Base-by-base conservation (phyloP, 2,329 filamentous ascomycete genomes). In the Ophiostoma fasciatum region DNA sequence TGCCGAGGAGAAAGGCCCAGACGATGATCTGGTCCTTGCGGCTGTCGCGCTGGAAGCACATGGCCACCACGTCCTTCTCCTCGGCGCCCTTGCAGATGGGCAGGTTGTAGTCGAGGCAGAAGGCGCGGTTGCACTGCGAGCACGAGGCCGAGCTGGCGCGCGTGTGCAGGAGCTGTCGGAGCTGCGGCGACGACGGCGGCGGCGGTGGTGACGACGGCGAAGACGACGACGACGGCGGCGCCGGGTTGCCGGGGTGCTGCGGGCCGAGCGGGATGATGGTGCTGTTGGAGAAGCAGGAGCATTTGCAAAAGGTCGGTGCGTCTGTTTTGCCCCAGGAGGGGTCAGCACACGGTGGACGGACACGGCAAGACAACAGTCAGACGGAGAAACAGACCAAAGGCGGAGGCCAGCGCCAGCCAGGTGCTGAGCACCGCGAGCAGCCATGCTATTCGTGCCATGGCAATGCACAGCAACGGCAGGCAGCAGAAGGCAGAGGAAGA, bases 241-340 rank as follows among this genome's bases (percentile, higher is more conserved):
- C 41, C 39, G 7, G 44, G n/a, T 14, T 11, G 17, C 22, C 29
- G 7, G 46, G 36, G 35, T 55, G 48, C 40, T 62, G 55, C 4
- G 66, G 63, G n/a, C 63, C 68, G 9, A 77, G 63, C 12, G 68
- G 63, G 49, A 78, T 74, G 48, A 78, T 74, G 45, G 72, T 78
- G 62, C 69, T 74, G 59, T 78, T 78, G 47, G 70, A 71, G 59
- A 75, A 75, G 59, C 74, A 78, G 46, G 71, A 78, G 58, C 74
- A 78, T 63, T 78, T 78, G 63, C 74, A 78, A 52, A 78, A 78
- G 2, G 68, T 71, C 14, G 71, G 72, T 29, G 71, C 66, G 22
- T 67, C 72, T 77, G 48, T 11, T 7, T n/a, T n/a, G n/a, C n/a
- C n/a, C n/a, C n/a, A 18, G 6, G 23, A 19, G 26, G 28, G 21